These are phyloP conservation scores for Kuraishia capsulata DNA, from an alignment of 805 yeast genomes.

Conservation along the genomic window DNA sequence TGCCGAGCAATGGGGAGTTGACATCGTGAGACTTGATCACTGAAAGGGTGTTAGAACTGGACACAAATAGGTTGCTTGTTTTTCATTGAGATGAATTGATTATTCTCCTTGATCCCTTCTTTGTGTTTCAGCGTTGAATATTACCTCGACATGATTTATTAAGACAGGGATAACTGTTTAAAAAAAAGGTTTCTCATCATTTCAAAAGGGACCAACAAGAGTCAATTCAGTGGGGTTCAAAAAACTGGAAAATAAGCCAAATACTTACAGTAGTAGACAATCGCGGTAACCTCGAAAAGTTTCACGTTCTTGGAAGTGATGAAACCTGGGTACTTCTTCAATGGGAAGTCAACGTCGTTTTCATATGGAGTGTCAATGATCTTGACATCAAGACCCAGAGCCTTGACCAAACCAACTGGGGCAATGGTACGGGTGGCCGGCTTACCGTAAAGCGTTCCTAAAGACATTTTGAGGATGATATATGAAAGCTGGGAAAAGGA, in stretches of 20 bases:
- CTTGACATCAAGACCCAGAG: slow-evolving; percentile 50
- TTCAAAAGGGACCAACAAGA: slow-evolving; percentile 8
- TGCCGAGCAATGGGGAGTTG: slow-evolving; percentile 33
- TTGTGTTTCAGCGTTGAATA: slow-evolving; percentile 36
- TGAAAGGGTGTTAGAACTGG: slow-evolving; percentile 49
- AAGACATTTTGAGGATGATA: slow-evolving; percentile 24
- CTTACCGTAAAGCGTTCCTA: slow-evolving; percentile 24
- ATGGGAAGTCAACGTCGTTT: slow-evolving; percentile 48
- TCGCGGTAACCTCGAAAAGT: slow-evolving; percentile 61
- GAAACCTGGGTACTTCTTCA: slow-evolving; percentile 59
- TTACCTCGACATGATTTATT: slow-evolving; percentile 67
- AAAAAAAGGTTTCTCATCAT: slow-evolving; percentile 49
- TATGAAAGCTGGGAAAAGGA: slow-evolving; percentile 1
- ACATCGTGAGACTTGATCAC: slow-evolving; percentile 1
- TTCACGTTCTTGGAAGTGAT: slow-evolving; percentile 65
- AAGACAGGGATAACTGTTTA: slow-evolving; percentile 85
- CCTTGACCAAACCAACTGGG: slow-evolving; percentile 35
- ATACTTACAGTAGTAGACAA: slow-evolving; percentile 35
- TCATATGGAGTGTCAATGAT: slow-evolving; percentile 30
- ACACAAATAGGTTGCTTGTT: too few species aligned
- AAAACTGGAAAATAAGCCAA: not conserved
- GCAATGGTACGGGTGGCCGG: slow-evolving; percentile 19
- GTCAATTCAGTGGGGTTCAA: too few species aligned
- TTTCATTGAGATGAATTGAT: too few species aligned
- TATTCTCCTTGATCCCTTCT: not conserved